Base-by-base conservation (phyloP, 2,329 filamentous ascomycete species). In the Paramyrothecium sp. region DNA sequence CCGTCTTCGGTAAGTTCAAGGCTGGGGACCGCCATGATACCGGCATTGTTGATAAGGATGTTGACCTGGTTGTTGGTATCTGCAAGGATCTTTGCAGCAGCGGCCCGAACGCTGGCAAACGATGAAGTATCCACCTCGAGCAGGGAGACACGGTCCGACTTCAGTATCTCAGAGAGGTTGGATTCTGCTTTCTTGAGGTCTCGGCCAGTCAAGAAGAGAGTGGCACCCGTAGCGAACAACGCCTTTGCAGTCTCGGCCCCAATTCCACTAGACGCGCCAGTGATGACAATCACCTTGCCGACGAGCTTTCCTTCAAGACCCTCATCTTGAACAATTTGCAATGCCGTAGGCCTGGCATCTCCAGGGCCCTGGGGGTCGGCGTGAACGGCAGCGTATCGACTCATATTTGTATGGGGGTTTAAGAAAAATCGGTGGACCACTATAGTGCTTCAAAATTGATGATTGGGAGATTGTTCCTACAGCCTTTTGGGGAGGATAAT, bases 221-320 rank as follows among this genome's bases (percentile, higher is more conserved):
- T 71, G 0, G 74, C 74, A 5, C 75, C 74, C 0, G 76, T 77
- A 8, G 60, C 53, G 16, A 65, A 59, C 1, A 78, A 60, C 2
- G 74, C 75, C 8, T 68, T 67, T n/a, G 67, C 74, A 1, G 73
- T 77, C 58, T 75, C 73, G 34, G 73, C 62, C 7, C 74, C 74
- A 20, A 76, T 65, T 1, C 74, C 75, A 0, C 71, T 70, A 3
- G 73, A 73, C 41, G 63, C 65, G 16, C 75, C 75, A 2, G 75
- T 76, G 54, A 77, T 60, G 23, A 78, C 61, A 48, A 75, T 64
- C 26, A 71, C 67, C 60, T 75, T 76, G 53, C 68, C 73, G 5
- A 47, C 30, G 12, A 71, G 62, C 23, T 65, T 64, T 26, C 58
- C 63, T 13, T 63, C 54, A 7, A 69, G 49, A 3, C 54, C 59